Evolutionary conservation across 352 stramenopile genomes (phyloP), one percentile per base, ranked within the genome.

Genomic region (Phytophthora quininea): DNA sequence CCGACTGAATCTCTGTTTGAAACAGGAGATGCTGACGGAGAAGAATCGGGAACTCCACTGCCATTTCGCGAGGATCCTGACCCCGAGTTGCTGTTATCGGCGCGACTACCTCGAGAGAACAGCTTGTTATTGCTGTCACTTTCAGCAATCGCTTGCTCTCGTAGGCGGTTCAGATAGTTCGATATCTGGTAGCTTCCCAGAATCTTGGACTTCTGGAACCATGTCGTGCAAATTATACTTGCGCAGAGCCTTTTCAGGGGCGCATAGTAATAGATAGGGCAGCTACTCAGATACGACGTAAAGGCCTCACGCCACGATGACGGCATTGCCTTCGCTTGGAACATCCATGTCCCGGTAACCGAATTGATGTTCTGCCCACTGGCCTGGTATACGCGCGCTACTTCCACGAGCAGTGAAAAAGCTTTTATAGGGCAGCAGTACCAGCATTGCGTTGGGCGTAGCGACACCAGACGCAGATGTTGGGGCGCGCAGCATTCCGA

Each of bases 211-310:
- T 29, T 96, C 89, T 1, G 89, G 84, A 2, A 96, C 85, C 67
- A 96, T 89, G 45, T 95, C 88, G 29, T 96, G 89, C 48, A 96
- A 62, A 52, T 95, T 96, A 70, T 96, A 96, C 56, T 92, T 95
- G 48, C 85, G 79, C 31, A 96, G 70, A 6, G 85, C 81, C 62
- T 96, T 95, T 93, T 93, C 51, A 96, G 66, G 0, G 88, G 79
- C 2, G 82, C 73, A 56, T 91, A 91, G 54, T 96, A 96, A 58
- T 96, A 96, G 6, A 93, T 62, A 32, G 89, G 86, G 31, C 84
- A 88, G 14, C 80, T 76, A 45, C 75, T 83, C 11, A 96, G 52
- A 50, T 96, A 96, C 35, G 88, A 77, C 50, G 86, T 84, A 54
- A 96, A 96, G 1, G 80, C 80, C 49, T 96, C 88, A 24, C 88